Percentiles rank a stretch among this genome's conserved stretches.
phyloP scores from a whole-genome alignment of 768 basidiomycete genomes.

The Mrakia gelida region DNA sequence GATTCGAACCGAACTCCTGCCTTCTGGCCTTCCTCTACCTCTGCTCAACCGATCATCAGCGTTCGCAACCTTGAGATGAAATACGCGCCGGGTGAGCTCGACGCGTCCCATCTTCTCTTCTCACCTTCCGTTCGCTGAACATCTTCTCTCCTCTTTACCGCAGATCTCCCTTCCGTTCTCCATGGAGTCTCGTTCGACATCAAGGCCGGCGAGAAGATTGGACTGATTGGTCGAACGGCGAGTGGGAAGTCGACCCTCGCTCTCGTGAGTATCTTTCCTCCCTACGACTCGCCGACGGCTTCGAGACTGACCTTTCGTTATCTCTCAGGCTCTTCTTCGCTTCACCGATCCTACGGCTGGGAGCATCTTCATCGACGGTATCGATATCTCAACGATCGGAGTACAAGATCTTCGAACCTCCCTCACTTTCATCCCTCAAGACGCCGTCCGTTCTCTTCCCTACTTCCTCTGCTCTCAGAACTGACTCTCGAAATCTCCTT shows the following conservation, averaged over 20 bases:
- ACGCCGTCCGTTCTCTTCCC: conserved; percentile 36
- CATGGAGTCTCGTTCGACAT: conserved; percentile 66
- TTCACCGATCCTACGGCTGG: conserved; percentile 59
- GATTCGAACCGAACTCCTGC: conserved; percentile 60
- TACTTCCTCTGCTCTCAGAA: background rate
- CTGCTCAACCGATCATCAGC: conserved; percentile 50
- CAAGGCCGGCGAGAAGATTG: conserved; percentile 64
- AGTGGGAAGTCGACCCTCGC: conserved; percentile 9
- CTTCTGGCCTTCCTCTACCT: conserved; percentile 61
- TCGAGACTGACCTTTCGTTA: conserved; percentile 48
- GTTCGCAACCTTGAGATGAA: conserved; percentile 67
- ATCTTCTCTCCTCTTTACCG: background rate
- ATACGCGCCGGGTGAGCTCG: conserved; percentile 58
- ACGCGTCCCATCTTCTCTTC: background rate
- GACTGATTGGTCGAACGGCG: conserved; percentile 49
- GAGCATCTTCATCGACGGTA: conserved; percentile 56
- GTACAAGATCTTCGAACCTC: conserved; percentile 59
- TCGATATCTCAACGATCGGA: conserved; percentile 65
- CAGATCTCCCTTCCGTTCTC: conserved; percentile 71
- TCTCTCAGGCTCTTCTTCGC: conserved; percentile 58
- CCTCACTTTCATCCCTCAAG: background rate
- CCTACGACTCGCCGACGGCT: background rate
- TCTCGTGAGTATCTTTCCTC: background rate
- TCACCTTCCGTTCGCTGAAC: background rate
- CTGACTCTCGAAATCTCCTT: background rate